Evolutionary conservation across 2,329 filamentous ascomycete genomes (phyloP).

Genomic region (Fusarium pseudocircinatum): DNA sequence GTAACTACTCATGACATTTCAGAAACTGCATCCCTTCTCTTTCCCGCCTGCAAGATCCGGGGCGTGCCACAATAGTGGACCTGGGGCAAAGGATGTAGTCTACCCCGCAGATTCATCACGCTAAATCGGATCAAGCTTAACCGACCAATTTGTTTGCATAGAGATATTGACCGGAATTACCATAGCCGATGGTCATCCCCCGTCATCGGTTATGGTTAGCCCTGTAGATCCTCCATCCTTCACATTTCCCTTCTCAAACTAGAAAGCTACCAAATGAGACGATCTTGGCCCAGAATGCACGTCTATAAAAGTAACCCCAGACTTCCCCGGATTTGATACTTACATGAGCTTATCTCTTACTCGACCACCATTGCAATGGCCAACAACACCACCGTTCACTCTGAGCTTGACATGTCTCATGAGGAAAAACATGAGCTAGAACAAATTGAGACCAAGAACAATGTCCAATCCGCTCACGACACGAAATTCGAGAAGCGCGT

Average conservation of each 20-base stretch:
- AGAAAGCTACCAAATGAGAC: no score
- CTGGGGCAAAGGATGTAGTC: neutral
- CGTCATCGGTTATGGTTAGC: neutral
- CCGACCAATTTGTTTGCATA: no score
- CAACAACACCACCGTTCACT: neutral
- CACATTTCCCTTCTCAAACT: neutral
- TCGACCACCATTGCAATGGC: neutral
- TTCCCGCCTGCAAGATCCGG: neutral
- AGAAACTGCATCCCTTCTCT: accelerated
- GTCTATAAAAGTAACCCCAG: neutral
- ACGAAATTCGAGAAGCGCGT: constrained; percentile 25
- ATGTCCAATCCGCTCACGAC: neutral
- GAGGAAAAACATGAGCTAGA: constrained; percentile 9
- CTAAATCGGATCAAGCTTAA: neutral
- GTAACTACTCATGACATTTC: accelerated
- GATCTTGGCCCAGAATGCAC: neutral
- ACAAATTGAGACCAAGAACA: neutral
- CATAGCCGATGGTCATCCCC: constrained; percentile 1
- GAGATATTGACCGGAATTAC: no score
- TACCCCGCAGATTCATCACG: neutral
- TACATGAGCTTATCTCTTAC: neutral
- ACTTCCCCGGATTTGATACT: neutral
- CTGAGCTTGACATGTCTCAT: neutral
- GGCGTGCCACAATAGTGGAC: neutral
- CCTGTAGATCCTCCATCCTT: neutral